phyloP scores from a whole-genome alignment of 345 rosid species.

The Clausena lansium region DNA sequence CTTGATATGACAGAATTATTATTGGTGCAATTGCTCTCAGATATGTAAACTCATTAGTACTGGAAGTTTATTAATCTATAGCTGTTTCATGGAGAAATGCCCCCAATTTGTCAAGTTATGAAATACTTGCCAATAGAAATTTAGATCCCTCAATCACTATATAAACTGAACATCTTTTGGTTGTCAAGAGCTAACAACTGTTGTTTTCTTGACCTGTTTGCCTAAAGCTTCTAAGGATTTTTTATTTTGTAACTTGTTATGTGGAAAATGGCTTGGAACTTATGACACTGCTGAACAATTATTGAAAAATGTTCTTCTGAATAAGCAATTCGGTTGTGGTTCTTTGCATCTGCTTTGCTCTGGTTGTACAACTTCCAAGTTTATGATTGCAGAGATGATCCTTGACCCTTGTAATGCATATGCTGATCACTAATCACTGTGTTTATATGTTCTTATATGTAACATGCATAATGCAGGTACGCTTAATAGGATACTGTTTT shows the following conservation, averaged over 20 bases:
- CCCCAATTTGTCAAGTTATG: not conserved
- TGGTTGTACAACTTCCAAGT: not conserved
- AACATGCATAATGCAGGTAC: conserved; percentile 50
- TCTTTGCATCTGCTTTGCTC: not conserved
- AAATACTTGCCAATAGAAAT: not conserved
- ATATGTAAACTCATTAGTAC: not conserved
- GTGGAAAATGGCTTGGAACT: not conserved
- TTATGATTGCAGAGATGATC: not conserved
- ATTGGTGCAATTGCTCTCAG: not conserved
- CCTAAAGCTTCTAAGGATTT: not conserved
- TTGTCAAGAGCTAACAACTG: not conserved
- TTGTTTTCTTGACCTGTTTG: not conserved
- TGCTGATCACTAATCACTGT: not conserved
- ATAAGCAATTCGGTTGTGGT: not conserved
- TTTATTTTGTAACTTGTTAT: too few relatives aligned
- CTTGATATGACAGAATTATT: conserved; percentile 25
- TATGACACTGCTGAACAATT: too few relatives aligned
- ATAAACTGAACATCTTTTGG: not conserved
- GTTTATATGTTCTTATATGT: not conserved
- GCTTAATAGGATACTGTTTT: conserved; percentile 85
- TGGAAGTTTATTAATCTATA: not conserved
- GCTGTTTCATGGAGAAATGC: not conserved
- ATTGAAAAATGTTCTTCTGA: not conserved
- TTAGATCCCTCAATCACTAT: not conserved
- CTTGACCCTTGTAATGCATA: not conserved